A percentile compares a stretch with the other conserved stretches of the same genome.
These are phyloP conservation scores for Mycosphaerella sp. DNA, from an alignment of 2,329 filamentous ascomycete genomes.

Conservation along the genomic window DNA sequence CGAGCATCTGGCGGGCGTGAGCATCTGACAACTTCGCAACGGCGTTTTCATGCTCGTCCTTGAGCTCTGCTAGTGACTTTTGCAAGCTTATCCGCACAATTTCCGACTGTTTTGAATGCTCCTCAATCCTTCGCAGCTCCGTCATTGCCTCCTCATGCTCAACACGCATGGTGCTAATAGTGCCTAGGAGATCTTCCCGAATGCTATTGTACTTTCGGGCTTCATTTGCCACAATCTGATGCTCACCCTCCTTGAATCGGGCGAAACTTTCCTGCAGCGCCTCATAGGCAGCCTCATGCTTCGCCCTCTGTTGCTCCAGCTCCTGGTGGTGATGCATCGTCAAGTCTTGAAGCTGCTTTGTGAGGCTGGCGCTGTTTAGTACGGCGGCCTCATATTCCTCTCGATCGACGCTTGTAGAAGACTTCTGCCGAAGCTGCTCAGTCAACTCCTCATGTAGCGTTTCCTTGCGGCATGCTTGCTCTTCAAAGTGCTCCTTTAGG, in stretches of 20 bases:
- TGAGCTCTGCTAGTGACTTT: slow-evolving; percentile 10
- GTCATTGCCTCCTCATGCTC: slow-evolving; percentile 7
- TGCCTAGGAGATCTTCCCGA: neutral
- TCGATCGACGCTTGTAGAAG: slow-evolving; percentile 1
- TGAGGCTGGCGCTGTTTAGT: slow-evolving; percentile 13
- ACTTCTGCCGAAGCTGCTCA: slow-evolving; percentile 1
- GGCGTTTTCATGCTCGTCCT: slow-evolving; percentile 11
- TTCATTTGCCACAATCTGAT: slow-evolving; percentile 7
- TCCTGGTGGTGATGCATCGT: slow-evolving; percentile 24
- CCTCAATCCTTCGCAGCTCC: slow-evolving; percentile 10
- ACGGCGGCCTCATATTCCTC: slow-evolving; percentile 8
- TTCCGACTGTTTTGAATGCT: slow-evolving; percentile 10
- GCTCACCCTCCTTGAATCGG: slow-evolving; percentile 19
- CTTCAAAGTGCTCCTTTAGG: neutral
- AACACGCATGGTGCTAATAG: neutral
- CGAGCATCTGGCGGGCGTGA: slow-evolving; percentile 7
- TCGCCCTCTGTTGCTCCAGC: slow-evolving; percentile 23
- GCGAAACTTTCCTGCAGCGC: slow-evolving; percentile 17
- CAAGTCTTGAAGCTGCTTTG: slow-evolving; percentile 17
- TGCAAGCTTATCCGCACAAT: slow-evolving; percentile 8
- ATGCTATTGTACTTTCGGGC: neutral
- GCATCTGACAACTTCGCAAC: slow-evolving; percentile 8
- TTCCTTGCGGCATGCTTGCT: neutral
- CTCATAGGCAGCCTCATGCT: slow-evolving; percentile 21
- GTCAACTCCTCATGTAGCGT: neutral